These are phyloP conservation scores for Neurospora africana DNA, from an alignment of 495 filamentous ascomycete genomes.

Conservation along the genomic window DNA sequence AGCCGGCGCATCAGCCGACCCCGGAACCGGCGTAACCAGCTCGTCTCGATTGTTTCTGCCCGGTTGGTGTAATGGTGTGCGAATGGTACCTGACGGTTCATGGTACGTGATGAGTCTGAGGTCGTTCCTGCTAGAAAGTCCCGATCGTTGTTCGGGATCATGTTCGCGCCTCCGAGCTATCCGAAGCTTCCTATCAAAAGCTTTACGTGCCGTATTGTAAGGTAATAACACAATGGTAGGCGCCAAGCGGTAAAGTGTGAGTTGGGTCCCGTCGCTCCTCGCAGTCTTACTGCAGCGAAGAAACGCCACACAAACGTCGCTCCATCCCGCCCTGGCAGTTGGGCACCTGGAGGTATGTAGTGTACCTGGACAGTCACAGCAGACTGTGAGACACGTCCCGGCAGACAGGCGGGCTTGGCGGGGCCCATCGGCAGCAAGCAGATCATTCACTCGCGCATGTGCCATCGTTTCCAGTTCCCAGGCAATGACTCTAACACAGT, in stretches of 20 bases:
- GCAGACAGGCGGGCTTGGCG: not conserved
- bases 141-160: not conserved
- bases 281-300: not conserved
- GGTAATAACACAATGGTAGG: not conserved
- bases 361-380: not conserved
- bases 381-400: not conserved
- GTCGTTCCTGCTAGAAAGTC: not conserved
- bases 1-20: not conserved
- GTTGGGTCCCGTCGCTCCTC: no score
- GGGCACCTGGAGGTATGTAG: no score
- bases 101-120: not conserved
- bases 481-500: not conserved
- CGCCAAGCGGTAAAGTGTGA: not conserved
- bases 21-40: not conserved
- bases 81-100: not conserved
- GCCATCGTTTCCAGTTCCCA: not conserved
- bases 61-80: not conserved
- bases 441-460: not conserved
- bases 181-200: not conserved
- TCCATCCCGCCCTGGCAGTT: not conserved
- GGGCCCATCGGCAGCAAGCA: not conserved
- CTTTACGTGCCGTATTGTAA: not conserved
- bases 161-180: not conserved
- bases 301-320: not conserved
- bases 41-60: not conserved